phyloP scores from a whole-genome alignment of 768 basidiomycete genomes.

The Leccinum boreale region DNA sequence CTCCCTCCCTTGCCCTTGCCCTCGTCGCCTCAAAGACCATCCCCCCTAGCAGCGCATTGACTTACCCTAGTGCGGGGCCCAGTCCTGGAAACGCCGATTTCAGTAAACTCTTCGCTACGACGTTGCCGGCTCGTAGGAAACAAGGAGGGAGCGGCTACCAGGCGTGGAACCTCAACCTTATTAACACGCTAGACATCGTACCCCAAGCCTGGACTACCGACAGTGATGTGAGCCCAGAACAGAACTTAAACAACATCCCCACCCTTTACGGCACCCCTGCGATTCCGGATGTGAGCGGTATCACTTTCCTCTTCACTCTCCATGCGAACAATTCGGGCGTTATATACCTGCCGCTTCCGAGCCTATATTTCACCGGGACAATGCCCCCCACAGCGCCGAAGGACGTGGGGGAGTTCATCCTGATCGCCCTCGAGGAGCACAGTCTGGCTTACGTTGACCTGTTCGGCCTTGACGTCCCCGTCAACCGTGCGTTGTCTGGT shows the following conservation, averaged over 20 bases:
- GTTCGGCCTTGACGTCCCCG: not conserved
- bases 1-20: constrained; percentile 6
- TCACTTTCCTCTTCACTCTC: no score
- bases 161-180: constrained; percentile 14
- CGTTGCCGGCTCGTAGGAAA: not conserved
- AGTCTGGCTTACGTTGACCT: not conserved
- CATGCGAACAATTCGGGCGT: no score
- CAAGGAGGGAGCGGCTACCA: not conserved
- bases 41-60: not conserved
- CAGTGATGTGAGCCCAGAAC: not conserved
- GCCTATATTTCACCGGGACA: no score
- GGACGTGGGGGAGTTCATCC: no score
- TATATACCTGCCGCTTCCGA: no score
- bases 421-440: not conserved
- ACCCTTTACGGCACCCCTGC: not conserved
- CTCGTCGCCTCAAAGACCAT: not conserved
- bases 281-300: not conserved
- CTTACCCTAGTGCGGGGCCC: constrained; percentile 6
- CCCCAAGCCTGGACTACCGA: constrained; percentile 13
- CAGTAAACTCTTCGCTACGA: not conserved
- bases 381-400: no score
- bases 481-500: not conserved
- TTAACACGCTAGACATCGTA: constrained; percentile 8
- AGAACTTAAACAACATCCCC: constrained; percentile 5
- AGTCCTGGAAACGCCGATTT: constrained; percentile 11